Percentiles rank a stretch among this genome's conserved stretches.
Conservation (phyloP, 306 rosid genomes). For the Gynostemma pentaphyllum region DNA sequence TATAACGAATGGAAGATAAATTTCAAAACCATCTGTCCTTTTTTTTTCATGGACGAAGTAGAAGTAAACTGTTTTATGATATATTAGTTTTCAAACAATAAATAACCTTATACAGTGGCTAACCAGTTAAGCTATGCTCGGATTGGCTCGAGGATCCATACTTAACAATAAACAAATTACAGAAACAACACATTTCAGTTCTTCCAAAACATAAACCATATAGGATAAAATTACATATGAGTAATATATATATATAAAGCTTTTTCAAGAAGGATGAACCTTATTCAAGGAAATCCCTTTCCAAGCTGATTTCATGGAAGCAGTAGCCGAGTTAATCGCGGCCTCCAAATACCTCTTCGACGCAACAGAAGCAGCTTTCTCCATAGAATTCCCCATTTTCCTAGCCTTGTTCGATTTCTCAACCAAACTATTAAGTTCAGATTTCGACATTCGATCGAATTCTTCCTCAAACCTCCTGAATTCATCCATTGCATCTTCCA, state of each 20-base stretch:
- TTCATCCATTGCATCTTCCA: constrained; percentile 86
- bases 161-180: too few relatives aligned
- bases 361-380: constrained; percentile 57
- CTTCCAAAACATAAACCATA: too few relatives aligned
- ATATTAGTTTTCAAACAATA: too few relatives aligned
- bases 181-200: too few relatives aligned
- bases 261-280: constrained; percentile 60
- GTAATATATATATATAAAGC: background rate
- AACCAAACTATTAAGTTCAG: constrained; percentile 35
- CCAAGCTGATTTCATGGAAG: constrained; percentile 91
- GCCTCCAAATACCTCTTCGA: constrained; percentile 70
- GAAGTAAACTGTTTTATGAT: too few relatives aligned
- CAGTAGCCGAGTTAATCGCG: constrained; percentile 57
- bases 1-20: too few relatives aligned
- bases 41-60: too few relatives aligned
- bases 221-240: background rate
- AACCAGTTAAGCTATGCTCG: too few relatives aligned
- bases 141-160: too few relatives aligned
- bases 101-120: too few relatives aligned
- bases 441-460: constrained; percentile 33
- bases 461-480: constrained; percentile 62
- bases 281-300: constrained; percentile 55
- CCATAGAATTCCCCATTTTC: constrained; percentile 64
- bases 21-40: too few relatives aligned
- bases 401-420: constrained; percentile 50